Conservation (phyloP, 345 rosid species). For the Eucalyptus erythrocorys region DNA sequence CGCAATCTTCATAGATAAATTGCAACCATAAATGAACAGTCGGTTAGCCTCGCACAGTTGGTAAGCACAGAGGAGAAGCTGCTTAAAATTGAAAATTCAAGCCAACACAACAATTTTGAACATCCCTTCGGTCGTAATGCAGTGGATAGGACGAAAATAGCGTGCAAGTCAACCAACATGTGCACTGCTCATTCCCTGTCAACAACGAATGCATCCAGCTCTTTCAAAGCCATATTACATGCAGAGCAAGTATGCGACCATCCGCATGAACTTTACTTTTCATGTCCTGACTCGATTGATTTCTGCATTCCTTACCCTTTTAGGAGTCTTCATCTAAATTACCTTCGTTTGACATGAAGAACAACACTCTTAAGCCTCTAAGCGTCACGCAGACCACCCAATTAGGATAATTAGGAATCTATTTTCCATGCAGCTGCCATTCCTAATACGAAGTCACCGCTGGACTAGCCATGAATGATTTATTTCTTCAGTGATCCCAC, state of each 20-base stretch:
- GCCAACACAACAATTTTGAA: background rate
- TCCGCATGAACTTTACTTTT: background rate
- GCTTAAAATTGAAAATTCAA: background rate
- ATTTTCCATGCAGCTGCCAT: background rate
- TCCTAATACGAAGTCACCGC: background rate
- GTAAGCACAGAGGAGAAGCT: background rate
- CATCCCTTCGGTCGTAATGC: background rate
- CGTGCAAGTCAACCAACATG: background rate
- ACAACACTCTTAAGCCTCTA: background rate
- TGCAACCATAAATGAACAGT: background rate
- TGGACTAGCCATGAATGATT: background rate
- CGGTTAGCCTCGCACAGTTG: background rate
- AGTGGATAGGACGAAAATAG: background rate
- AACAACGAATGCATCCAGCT: background rate
- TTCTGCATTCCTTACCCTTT: background rate
- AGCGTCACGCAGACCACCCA: background rate
- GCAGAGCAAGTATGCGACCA: background rate
- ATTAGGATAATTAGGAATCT: background rate
- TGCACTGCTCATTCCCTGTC: background rate
- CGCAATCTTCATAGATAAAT: background rate
- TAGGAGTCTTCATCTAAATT: background rate
- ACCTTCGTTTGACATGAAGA: background rate
- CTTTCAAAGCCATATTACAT: background rate
- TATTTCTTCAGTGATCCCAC: background rate
- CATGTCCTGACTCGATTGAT: background rate